phyloP scores from a whole-genome alignment of 73 alveolate genomes.

The Stentor coeruleus region DNA sequence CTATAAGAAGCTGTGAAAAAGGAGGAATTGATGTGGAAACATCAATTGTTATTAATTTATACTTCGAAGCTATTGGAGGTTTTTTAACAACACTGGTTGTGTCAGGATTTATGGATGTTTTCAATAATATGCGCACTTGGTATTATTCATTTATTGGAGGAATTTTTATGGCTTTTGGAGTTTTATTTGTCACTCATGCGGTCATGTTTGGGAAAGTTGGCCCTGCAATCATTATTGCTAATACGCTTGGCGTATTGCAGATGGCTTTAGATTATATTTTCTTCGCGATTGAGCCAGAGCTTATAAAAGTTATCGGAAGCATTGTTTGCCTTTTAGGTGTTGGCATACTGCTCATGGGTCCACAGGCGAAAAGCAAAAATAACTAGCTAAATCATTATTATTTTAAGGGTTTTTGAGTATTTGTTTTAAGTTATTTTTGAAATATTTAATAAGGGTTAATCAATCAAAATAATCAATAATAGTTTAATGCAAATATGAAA shows the following conservation, averaged over 20 bases:
- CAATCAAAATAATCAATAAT: too few species aligned
- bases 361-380: neutral
- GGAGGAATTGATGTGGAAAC: neutral
- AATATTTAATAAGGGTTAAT: too few species aligned
- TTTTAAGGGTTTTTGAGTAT: too few species aligned
- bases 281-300: neutral
- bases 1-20: neutral
- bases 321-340: neutral
- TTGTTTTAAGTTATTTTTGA: too few species aligned
- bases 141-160: neutral
- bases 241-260: neutral
- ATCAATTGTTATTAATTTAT: neutral
- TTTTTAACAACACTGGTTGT: neutral
- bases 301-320: neutral
- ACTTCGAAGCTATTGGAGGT: neutral
- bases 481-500: too few species aligned
- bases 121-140: neutral
- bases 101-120: neutral
- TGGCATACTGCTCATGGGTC: neutral
- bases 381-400: too few species aligned
- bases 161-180: neutral
- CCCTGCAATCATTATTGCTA: constrained; percentile 9
- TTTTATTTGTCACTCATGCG: neutral
- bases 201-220: constrained; percentile 2
- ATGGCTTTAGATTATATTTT: neutral